A percentile compares a stretch with the other conserved stretches of the same genome.
Evolutionary conservation across 2,329 filamentous ascomycete species (phyloP).

Genomic region (Fonsecaea monophora): DNA sequence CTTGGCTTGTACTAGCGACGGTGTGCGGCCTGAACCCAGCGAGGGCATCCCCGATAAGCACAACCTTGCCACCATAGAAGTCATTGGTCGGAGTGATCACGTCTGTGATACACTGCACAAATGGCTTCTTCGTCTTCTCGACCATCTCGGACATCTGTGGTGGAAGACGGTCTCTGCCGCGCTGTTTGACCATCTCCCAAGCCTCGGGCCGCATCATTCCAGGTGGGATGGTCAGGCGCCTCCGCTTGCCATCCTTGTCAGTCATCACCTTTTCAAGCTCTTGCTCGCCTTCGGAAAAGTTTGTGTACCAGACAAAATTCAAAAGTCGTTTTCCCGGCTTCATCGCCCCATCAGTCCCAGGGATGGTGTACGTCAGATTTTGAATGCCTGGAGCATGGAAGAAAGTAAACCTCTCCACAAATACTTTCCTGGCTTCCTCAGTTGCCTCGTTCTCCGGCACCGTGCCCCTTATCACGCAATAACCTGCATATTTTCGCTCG

Average conservation of each 20-base stretch:
- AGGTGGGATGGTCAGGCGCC: slow-evolving; percentile 42
- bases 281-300: slow-evolving; percentile 33
- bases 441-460: slow-evolving; percentile 50
- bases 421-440: slow-evolving; percentile 41
- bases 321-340: slow-evolving; percentile 38
- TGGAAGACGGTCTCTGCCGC: slow-evolving; percentile 35
- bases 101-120: slow-evolving; percentile 42
- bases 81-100: slow-evolving; percentile 37
- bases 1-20: slow-evolving; percentile 42
- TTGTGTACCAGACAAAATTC: slow-evolving; percentile 44
- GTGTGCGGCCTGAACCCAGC: slow-evolving; percentile 42
- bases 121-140: slow-evolving; percentile 40
- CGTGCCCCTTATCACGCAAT: slow-evolving; percentile 54
- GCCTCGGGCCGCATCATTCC: slow-evolving; percentile 42
- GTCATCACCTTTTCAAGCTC: slow-evolving; percentile 42
- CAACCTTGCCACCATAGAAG: slow-evolving; percentile 40
- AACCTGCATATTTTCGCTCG: slow-evolving; percentile 44
- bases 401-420: slow-evolving; percentile 34
- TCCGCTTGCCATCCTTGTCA: slow-evolving; percentile 41
- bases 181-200: slow-evolving; percentile 41
- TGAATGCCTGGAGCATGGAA: slow-evolving; percentile 31
- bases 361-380: slow-evolving; percentile 43
- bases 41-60: slow-evolving; percentile 44
- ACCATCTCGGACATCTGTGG: slow-evolving; percentile 41
- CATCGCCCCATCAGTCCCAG: slow-evolving; percentile 41